Percentiles rank a stretch among this genome's conserved stretches.
Evolutionary conservation across 192 early-diverging fungal species (phyloP).

Genomic region (Coemansia sp.): DNA sequence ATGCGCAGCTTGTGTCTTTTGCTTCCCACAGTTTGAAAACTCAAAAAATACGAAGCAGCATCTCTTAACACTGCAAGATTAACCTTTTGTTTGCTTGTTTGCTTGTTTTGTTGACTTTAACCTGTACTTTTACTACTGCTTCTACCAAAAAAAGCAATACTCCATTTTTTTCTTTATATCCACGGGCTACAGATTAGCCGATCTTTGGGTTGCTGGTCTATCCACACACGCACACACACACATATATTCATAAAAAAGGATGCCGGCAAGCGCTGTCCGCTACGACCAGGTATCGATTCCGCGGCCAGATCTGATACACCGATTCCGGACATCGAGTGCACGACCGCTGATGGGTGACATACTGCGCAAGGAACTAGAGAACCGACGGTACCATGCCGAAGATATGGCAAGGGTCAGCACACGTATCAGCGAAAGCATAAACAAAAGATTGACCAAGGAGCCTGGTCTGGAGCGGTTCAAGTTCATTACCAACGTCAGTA

Average conservation of each 20-base stretch:
- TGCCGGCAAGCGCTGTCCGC: neutral
- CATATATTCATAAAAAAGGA: neutral
- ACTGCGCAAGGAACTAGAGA: slow-evolving; percentile 26
- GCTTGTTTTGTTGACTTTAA: neutral
- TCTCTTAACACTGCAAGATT: neutral
- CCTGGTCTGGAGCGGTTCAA: slow-evolving; percentile 45
- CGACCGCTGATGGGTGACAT: slow-evolving; percentile 20
- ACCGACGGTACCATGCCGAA: slow-evolving; percentile 21
- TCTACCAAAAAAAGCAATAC: neutral
- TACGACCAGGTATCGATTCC: neutral
- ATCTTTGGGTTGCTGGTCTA: no score
- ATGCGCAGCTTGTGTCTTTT: neutral
- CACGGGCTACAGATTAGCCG: no score
- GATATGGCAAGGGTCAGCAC: slow-evolving; percentile 18
- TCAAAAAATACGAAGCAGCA: neutral
- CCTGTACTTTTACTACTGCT: neutral
- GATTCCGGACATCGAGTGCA: slow-evolving; percentile 24
- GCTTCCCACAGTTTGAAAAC: neutral
- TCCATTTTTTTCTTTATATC: neutral
- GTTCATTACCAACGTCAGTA: slow-evolving; percentile 33
- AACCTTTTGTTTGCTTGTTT: neutral
- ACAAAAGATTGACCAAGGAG: slow-evolving; percentile 19
- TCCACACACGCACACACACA: neutral
- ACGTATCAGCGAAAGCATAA: slow-evolving; percentile 28
- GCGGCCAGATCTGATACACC: slow-evolving; percentile 24